Evolutionary conservation across 2,329 filamentous ascomycete genomes (phyloP).

Genomic region (Orbilia oligospora): DNA sequence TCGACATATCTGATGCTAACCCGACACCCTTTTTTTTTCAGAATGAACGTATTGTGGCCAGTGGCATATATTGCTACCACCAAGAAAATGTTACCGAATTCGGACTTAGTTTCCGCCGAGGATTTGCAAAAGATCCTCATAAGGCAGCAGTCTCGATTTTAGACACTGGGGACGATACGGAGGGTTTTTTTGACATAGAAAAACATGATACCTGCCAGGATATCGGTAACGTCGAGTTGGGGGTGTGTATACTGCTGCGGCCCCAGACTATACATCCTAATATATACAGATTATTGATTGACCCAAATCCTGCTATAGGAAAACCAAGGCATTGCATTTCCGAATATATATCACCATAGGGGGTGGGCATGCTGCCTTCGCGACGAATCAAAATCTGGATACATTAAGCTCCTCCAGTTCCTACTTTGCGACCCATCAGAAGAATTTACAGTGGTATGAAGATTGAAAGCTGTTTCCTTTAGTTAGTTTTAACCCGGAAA

Average conservation of each 20-base stretch:
- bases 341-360: constrained; percentile 72
- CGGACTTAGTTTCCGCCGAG: constrained; percentile 71
- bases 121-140: not conserved
- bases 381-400: constrained; percentile 71
- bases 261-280: too few species aligned
- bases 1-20: too few species aligned
- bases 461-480: too few species aligned
- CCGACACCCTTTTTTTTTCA: too few species aligned
- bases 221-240: constrained; percentile 9
- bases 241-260: not conserved
- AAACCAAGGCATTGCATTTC: constrained; percentile 73
- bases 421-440: constrained; percentile 73
- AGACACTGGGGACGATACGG: not conserved
- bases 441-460: not conserved
- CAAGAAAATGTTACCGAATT: constrained; percentile 73
- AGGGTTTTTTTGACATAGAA: not conserved
- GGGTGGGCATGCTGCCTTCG: constrained; percentile 71
- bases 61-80: constrained; percentile 76
- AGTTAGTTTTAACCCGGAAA: too few species aligned
- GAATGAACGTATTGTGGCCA: constrained; percentile 77
- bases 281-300: not conserved
- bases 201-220: not conserved
- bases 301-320: constrained; percentile 59
- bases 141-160: too few species aligned
- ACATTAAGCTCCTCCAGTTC: constrained; percentile 73